Evolutionary conservation across 148 eudicot species (phyloP).

Genomic region (Gaultheria prostrata): DNA sequence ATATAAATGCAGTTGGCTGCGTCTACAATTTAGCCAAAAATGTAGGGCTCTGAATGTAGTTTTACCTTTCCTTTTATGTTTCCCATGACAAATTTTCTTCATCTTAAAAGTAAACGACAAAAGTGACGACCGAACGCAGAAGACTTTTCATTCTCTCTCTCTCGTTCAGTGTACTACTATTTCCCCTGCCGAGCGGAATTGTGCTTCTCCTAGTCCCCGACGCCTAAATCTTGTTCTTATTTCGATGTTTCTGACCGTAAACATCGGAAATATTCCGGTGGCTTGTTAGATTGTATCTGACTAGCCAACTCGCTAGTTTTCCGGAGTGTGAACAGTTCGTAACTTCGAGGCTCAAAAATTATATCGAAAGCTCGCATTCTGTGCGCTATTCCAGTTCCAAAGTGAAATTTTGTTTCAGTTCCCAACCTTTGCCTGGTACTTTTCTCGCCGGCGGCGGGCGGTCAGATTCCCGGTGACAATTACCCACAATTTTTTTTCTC

Average conservation of each 20-base stretch:
- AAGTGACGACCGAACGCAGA: background rate
- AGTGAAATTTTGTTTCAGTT: background rate
- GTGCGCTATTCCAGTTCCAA: background rate
- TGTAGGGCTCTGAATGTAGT: background rate
- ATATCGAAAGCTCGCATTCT: background rate
- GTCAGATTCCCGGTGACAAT: background rate
- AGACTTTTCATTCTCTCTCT: background rate
- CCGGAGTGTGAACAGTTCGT: background rate
- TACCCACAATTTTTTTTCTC: background rate
- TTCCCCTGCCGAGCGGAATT: background rate
- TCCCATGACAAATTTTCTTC: background rate
- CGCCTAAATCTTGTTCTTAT: background rate
- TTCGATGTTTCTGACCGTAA: background rate
- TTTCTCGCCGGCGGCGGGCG: constrained; percentile 14
- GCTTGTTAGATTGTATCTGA: background rate
- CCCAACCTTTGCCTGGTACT: background rate
- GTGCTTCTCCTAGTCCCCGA: background rate
- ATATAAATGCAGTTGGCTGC: background rate
- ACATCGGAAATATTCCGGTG: background rate
- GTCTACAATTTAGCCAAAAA: background rate
- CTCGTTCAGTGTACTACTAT: background rate
- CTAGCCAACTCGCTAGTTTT: constrained; percentile 6
- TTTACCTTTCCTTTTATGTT: background rate
- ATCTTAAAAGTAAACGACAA: background rate
- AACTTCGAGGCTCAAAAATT: background rate